Base-by-base conservation (phyloP, 495 filamentous ascomycete genomes). In the Penicillium roqueforti region DNA sequence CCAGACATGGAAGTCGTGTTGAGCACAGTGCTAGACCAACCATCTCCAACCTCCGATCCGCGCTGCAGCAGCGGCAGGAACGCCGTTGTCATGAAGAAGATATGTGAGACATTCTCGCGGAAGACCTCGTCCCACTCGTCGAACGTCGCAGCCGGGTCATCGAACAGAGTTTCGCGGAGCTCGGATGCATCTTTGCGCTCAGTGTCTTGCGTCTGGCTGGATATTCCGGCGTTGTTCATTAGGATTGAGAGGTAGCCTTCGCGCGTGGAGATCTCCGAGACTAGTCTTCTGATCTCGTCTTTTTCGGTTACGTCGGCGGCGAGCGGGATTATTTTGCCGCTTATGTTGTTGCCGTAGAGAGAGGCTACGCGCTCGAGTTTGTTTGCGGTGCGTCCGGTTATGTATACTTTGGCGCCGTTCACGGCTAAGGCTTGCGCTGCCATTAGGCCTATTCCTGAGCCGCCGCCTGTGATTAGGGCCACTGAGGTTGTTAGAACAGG, bases 341-440 rank as follows among this genome's bases (percentile, higher is more conserved):
- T 49, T 38, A 80, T 79, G 34, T 70, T 60, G 55, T 80, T 70
- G 31, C 66, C 66, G 53, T 70, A 70, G 3, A 72, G 62, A 38
- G 77, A 63, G 8, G 70, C 75, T 0, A 83, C 83, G 0, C 60
- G 70, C 4, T 83, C 69, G 6, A 85, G 74, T 60, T 83, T 83
- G 53, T 82, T 76, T 41, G 66, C 59, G 5, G 76, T 81, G 18
- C 79, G 74, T n/a, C 80, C 81, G 9, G 79, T 76, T 52, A 85
- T 82, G 71, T 86, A 85, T 25, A 80, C 77, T 59, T 77, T 77
- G 6, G 75, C 79, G 6, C 82, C 82, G 58, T 84, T 86, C 40
- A 81, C 79, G 5, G 81, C 81, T 1, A 85, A 74, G 8, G 82
- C 78, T 67, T 85, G 82, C 0, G 73, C 70, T 47, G 71, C 68